Evolutionary conservation across 164 flowering plant species (phyloP).

Genomic region (Cinnamomum micranthum): DNA sequence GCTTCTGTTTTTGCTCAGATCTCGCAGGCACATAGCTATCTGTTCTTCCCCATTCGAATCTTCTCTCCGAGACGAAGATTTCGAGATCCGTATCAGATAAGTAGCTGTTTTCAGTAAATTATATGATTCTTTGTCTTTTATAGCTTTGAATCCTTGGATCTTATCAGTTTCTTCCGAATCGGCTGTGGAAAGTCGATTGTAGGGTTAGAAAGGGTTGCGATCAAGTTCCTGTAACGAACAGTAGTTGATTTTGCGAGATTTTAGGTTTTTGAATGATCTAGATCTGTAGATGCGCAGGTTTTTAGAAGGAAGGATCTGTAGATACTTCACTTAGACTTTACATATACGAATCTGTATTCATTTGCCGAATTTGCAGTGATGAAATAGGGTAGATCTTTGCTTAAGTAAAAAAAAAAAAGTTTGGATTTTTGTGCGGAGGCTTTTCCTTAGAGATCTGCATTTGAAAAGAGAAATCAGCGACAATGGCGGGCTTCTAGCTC

Average conservation of each 20-base stretch:
- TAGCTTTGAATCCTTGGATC: constrained; percentile 2
- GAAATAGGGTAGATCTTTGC: neutral
- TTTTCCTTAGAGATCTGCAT: neutral
- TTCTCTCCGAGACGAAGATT: neutral
- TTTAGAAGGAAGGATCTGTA: neutral
- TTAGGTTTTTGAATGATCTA: neutral
- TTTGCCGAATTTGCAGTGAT: neutral
- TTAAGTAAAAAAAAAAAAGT: no score
- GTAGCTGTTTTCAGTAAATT: neutral
- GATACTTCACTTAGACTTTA: neutral
- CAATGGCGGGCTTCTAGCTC: neutral
- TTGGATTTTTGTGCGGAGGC: neutral
- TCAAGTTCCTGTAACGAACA: neutral
- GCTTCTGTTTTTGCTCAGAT: constrained; percentile 4
- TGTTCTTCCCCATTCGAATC: neutral
- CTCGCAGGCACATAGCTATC: neutral
- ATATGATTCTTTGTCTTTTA: constrained; percentile 3
- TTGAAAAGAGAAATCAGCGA: neutral
- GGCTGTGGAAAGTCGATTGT: neutral
- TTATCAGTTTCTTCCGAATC: neutral
- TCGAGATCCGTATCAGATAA: neutral
- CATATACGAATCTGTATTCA: neutral
- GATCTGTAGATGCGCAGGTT: neutral
- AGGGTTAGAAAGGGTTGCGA: constrained; percentile 1
- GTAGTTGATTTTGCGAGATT: neutral